These are phyloP conservation scores for Malus domestica DNA, from an alignment of 306 rosid genomes.

Conservation along the genomic window ASM211411v1 NC_041798.1:41722501-41723000, in stretches of 20 bases:
- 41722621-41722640: not conserved
- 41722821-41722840: no score
- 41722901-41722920: no score
- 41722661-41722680: slow-evolving; percentile 15
- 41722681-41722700: not conserved
- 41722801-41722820: not conserved
- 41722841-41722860: not conserved
- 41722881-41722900: not conserved
- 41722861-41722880: slow-evolving; percentile 12
- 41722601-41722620: no score
- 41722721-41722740: not conserved
- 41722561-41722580: no score
- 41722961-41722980: not conserved
- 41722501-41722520: no score
- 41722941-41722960: not conserved
- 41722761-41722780: slow-evolving; percentile 14
- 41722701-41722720: not conserved
- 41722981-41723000: slow-evolving; percentile 13
- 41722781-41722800: slow-evolving; percentile 20
- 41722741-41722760: not conserved
- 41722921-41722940: not conserved
- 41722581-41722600: no score
- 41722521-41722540: no score
- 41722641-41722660: not conserved
- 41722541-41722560: no score